Percentiles rank a stretch among this genome's conserved stretches.
Evolutionary conservation across 495 filamentous ascomycete genomes (phyloP).

Genomic region (Daldinia bambusicola): DNA sequence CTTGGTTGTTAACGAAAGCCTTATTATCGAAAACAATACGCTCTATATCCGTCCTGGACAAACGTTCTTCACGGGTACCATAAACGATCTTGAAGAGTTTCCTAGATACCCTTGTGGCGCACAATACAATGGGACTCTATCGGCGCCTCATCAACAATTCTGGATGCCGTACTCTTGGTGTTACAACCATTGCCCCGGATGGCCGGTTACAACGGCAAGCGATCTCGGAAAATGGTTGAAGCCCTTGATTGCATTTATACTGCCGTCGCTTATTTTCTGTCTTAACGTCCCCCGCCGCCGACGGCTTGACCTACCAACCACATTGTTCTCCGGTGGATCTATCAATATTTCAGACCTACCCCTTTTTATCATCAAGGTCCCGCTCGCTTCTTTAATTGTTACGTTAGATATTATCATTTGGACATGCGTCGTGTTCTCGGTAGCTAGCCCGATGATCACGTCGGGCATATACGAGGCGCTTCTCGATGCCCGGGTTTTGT

Average conservation of each 20-base stretch:
- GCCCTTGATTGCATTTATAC: conserved; percentile 40
- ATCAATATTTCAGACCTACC: background rate
- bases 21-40: conserved; percentile 23
- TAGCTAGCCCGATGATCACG: conserved; percentile 49
- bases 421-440: conserved; percentile 46
- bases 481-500: conserved; percentile 43
- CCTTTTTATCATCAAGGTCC: background rate
- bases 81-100: conserved; percentile 2
- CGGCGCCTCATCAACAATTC: conserved; percentile 42
- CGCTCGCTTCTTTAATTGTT: conserved; percentile 26
- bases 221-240: conserved; percentile 36
- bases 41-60: conserved; percentile 21
- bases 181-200: conserved; percentile 25
- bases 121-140: conserved; percentile 38
- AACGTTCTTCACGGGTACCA: conserved; percentile 3
- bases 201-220: conserved; percentile 17
- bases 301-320: background rate
- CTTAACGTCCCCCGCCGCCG: conserved; percentile 42
- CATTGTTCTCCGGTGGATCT: background rate
- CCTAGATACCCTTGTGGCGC: conserved; percentile 48
- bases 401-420: conserved; percentile 47
- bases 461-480: conserved; percentile 50
- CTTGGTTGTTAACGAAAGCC: conserved; percentile 22
- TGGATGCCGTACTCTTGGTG: conserved; percentile 40
- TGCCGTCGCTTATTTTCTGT: conserved; percentile 44